Evolutionary conservation across 306 rosid genomes (phyloP), one percentile per base, ranked within the genome.

Genomic region (Canavalia ensiformis): DNA sequence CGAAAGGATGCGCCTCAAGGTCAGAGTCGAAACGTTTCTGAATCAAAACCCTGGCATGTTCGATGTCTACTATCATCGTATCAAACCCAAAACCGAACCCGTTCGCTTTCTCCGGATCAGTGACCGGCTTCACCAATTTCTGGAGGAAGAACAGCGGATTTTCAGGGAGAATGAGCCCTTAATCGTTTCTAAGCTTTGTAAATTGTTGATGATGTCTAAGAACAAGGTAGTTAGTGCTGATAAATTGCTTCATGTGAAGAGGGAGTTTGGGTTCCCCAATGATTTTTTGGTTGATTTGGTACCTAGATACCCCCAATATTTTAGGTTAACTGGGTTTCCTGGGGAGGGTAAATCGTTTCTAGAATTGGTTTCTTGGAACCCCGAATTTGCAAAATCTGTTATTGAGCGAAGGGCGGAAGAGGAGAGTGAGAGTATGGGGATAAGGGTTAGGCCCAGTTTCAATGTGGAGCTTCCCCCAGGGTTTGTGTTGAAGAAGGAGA

Each of bases 231-330:
- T 93, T 29, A 89, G 98, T 82, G 93, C 88, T 18, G 98, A 92
- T 71, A 93, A 95, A 74, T 87, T 95, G 88, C 88, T 86, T 29
- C 87, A 93, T 66, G 97, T 90, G 46, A 95, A 95, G 88, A 89
- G 96, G 84, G 98, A 91, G 45, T 95, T 95, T 28, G 98, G 98
- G 4, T 90, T 95, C 71, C 98, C 97, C 0, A 88, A 88, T 55
- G 97, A 95, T 88, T 93, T 95, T 85, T 62, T 95, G 81, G 93
- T 90, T 35, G 85, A 84, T 79, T 84, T 95, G 90, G 96, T 95
- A 75, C 98, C 98, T 25, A 88, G 72, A 79, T 91, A 93, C 51
- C 83, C 93, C 0, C 83, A 95, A 55, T 90, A 87, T 85, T 95
- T 95, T 82, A 79, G 97, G 90, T 3, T 93, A 18, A 83, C 76